Base-by-base conservation (phyloP, 2,329 filamentous ascomycete species). In the Colletotrichum sp. region DNA sequence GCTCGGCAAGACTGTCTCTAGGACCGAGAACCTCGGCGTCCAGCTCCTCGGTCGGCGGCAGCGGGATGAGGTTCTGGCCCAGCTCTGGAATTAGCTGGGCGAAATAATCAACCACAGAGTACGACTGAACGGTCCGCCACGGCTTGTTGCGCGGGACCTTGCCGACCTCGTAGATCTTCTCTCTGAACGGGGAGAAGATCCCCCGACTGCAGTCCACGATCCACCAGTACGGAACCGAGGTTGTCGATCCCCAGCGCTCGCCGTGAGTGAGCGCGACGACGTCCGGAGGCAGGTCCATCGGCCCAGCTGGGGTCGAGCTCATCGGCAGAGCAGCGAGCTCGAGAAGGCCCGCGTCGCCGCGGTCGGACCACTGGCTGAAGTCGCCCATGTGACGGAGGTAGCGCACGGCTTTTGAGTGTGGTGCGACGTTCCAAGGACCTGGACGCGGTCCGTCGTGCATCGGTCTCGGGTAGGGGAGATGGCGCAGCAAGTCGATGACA, bases 381-480 rank as follows among this genome's bases (percentile, higher is more conserved):
- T 57, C 44, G 7, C 74, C 74, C 57, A 69, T 49, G 34, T 73
- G 70, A 34, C 70, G 74, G 59, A 76, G 74, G 25, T 76, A 76
- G 65, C 74, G 74, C 63, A 76, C 74, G 30, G 74, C 70, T 27
- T 67, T 68, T 4, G 74, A 49, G 4, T 49, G n/a, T 22, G 74
- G 74, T 27, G 74, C 64, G 59, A 76, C 44, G 70, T 76, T 74
- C 74, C 74, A 76, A 3, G 70, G 74, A 9, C 74, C 74, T 19
- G 74, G 74, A 8, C 74, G 71, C 32, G 75, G 75, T 27, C 75
- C 75, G 39, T 75, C 71, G 61, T 75, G 71, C 67, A 77, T 75
- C 16, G 71, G 62, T n/a, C 75, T 36, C 22, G 71, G 59, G 39
- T 77, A 77, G 9, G 75, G 75, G 44, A 77, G 61, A 49, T 71